These are phyloP conservation scores for Eucalyptus leucophloia DNA, from an alignment of 345 rosid genomes.

Conservation along the genomic window DNA sequence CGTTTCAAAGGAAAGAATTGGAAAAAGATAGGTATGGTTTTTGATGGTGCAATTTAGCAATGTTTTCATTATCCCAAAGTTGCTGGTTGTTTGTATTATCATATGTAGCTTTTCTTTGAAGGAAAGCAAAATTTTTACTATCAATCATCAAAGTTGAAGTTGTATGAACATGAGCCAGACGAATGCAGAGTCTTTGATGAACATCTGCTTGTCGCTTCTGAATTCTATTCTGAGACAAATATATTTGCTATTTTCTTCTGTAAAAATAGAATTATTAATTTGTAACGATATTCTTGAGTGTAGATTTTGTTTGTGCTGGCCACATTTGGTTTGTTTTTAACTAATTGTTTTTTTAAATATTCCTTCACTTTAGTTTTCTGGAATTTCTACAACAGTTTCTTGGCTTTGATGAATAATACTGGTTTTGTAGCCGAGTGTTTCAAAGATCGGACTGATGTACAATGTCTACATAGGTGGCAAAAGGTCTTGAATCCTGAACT, in stretches of 20 bases:
- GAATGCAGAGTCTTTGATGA: background rate
- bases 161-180: background rate
- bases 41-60: background rate
- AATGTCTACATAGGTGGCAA: conserved; percentile 99
- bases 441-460: conserved; percentile 99
- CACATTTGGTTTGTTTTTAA: background rate
- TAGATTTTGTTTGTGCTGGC: background rate
- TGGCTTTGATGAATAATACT: conserved; percentile 11
- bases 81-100: background rate
- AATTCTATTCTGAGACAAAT: background rate
- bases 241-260: background rate
- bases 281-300: background rate
- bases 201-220: background rate
- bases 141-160: background rate
- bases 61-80: background rate
- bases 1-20: conserved; percentile 97
- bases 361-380: background rate
- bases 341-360: background rate
- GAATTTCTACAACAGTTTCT: background rate
- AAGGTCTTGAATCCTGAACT: conserved; percentile 99
- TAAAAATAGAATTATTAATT: background rate
- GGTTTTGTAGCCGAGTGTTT: conserved; percentile 83
- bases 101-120: background rate
- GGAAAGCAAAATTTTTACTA: background rate
- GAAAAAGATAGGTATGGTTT: conserved; percentile 82